A percentile compares a stretch with the other conserved stretches of the same genome.
These are phyloP conservation scores for Thermothelomyces thermophilus DNA, from an alignment of 2,329 filamentous ascomycete species.

Conservation along the genomic window DNA sequence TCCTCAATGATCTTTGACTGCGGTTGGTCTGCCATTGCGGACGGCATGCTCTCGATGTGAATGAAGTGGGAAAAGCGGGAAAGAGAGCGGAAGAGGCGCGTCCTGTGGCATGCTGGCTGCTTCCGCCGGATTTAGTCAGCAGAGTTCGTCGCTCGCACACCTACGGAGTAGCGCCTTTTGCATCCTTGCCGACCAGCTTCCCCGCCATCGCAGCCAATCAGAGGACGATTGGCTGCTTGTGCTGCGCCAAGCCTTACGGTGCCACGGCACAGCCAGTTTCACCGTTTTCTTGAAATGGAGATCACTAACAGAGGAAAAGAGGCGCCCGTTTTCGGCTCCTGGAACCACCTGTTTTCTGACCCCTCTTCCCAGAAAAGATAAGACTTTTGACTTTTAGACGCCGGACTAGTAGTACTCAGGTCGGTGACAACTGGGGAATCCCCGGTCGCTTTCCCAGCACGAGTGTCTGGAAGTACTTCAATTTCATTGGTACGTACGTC, in stretches of 20 bases:
- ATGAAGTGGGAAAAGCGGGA: too few species aligned
- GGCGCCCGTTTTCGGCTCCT: constrained; percentile 1
- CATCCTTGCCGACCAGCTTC: background rate
- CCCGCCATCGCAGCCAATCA: too few species aligned
- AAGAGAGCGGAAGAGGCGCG: too few species aligned
- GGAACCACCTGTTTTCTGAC: background rate
- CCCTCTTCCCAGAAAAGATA: background rate
- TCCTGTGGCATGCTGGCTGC: too few species aligned
- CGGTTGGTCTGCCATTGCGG: background rate
- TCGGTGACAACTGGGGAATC: background rate
- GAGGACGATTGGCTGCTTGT: background rate
- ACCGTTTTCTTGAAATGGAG: constrained; percentile 4
- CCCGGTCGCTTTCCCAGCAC: too few species aligned
- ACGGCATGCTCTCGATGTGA: background rate
- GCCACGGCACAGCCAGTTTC: constrained; percentile 1
- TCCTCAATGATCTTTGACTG: background rate
- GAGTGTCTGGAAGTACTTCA: too few species aligned
- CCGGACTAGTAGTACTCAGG: background rate
- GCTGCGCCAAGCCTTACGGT: background rate
- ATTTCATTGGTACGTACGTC: too few species aligned
- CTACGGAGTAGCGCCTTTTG: background rate
- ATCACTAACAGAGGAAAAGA: constrained; percentile 1
- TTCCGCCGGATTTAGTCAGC: too few species aligned
- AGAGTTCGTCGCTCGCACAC: too few species aligned
- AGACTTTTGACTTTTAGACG: background rate